Conservation (phyloP, 1,139 yeast genomes). For the Pichia sp. region DNA sequence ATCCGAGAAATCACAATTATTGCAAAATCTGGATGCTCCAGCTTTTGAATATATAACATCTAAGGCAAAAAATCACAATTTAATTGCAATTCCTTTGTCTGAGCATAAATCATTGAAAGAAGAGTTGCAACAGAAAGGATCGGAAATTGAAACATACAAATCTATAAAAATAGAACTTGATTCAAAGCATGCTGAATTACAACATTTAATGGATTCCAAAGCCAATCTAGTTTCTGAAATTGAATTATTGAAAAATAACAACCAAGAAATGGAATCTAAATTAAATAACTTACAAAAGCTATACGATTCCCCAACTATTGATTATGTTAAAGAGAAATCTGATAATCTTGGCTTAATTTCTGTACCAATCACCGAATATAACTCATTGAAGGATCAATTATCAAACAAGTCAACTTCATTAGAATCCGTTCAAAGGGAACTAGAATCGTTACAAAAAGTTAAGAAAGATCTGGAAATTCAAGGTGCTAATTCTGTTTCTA, state of each 20-base stretch:
- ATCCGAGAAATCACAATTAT: background rate
- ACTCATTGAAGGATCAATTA: constrained; percentile 11
- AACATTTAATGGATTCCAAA: constrained; percentile 1
- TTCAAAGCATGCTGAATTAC: constrained; percentile 9
- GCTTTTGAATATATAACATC: constrained; percentile 9
- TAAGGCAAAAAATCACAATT: background rate
- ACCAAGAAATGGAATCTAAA: constrained; percentile 5
- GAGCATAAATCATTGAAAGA: background rate
- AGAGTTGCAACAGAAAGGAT: constrained; percentile 1
- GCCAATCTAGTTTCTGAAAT: constrained; percentile 3
- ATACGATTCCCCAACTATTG: constrained; percentile 17
- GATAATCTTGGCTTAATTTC: constrained; percentile 21
- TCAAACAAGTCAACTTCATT: constrained; percentile 2
- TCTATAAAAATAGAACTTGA: constrained; percentile 2
- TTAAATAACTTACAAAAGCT: constrained; percentile 1
- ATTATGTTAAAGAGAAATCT: constrained; percentile 26
- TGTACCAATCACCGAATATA: constrained; percentile 28
- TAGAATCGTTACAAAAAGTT: constrained; percentile 8
- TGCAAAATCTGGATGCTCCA: constrained; percentile 4
- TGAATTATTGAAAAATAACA: background rate
- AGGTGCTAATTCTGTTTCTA: constrained; percentile 13
- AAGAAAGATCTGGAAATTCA: constrained; percentile 14
- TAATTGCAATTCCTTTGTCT: background rate
- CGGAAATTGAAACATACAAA: background rate
- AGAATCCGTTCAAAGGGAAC: constrained; percentile 13